Conservation (phyloP, 1,284 basidiomycete genomes). For the Garcileccinum viscosum region DNA sequence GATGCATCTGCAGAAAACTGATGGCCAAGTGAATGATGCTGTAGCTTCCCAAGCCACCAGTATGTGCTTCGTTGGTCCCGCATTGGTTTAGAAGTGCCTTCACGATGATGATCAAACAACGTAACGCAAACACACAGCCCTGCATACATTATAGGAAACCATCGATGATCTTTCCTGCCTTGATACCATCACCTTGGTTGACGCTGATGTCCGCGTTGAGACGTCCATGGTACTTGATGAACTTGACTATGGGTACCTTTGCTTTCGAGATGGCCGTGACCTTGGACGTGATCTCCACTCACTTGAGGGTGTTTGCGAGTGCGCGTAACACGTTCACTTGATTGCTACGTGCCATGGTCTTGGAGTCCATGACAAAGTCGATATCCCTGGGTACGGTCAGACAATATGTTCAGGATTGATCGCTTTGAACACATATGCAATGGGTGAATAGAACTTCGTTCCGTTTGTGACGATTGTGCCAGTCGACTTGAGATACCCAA, state of each 20-base stretch:
- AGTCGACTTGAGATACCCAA: constrained; percentile 81
- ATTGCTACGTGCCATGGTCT: constrained; percentile 67
- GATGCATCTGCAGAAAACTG: constrained; percentile 96
- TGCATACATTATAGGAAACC: constrained; percentile 79
- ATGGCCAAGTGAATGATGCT: constrained; percentile 93
- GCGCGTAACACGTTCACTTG: constrained; percentile 65
- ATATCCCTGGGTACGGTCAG: constrained; percentile 61
- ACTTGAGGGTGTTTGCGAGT: constrained; percentile 68
- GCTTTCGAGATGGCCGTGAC: constrained; percentile 90
- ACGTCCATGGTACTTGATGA: constrained; percentile 77
- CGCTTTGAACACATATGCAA: constrained; percentile 67
- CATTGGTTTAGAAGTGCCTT: constrained; percentile 92
- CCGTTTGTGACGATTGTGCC: constrained; percentile 82
- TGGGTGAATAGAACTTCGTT: constrained; percentile 93
- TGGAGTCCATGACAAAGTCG: constrained; percentile 75
- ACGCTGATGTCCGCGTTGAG: constrained; percentile 91
- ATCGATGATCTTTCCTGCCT: constrained; percentile 83
- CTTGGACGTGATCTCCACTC: constrained; percentile 62
- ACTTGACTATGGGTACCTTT: constrained; percentile 94
- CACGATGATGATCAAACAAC: constrained; percentile 83
- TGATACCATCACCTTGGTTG: constrained; percentile 87
- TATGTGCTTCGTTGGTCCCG: constrained; percentile 96
- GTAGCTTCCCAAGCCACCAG: constrained; percentile 94
- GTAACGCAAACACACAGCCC: constrained; percentile 63
- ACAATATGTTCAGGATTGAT: background rate